Evolutionary conservation across 2,329 filamentous ascomycete genomes (phyloP), one percentile per base, ranked within the genome.

Genomic region (Fonsecaea multimorphosa): DNA sequence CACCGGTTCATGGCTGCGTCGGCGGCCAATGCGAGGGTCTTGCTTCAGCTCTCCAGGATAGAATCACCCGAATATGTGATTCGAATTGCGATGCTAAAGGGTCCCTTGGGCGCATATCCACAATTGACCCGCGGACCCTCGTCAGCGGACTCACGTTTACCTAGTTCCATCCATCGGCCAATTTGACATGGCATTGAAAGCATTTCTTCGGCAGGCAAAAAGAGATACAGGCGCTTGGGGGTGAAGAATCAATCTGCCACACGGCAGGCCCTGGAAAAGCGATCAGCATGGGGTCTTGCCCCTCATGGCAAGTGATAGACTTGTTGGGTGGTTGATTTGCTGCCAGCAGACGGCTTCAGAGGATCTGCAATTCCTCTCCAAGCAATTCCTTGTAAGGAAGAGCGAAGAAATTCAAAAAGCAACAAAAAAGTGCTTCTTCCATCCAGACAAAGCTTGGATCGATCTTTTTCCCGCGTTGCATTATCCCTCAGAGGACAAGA

Each of bases 151-250:
- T 11, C 19, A 49, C 24, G 9, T 49, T 49, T 49, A 49, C 22
- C 44, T 49, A 2, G 44, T 49, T 49, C 38, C 38, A 40, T 49
- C 44, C 22, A 19, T 49, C 19, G 6, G 22, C 11, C 44, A 24
- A 49, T 49, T 24, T 49, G 44, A 49, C 44, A 11, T 12, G 44
- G 44, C 22, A 49, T 9, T 49, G 44, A 49, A 22, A 24, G 44
- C 44, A 49, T 49, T 49, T 49, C 44, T 49, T 49, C 22, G 8
- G 44, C 19, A 24, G 22, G 44, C 44, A 24, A 49, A n/a, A 49
- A 49, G 44, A 49, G 19, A 12, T 49, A 24, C 44, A 49, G 44
- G 44, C 44, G 44, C 22, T 8, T 12, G 11, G 3, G 44, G n/a
- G 44, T 49, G 19, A 22, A 49, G 19, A 49, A 49, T 49, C 5